Base-by-base conservation (phyloP, 257 asterid species). In the Penstemon barbatus region DNA sequence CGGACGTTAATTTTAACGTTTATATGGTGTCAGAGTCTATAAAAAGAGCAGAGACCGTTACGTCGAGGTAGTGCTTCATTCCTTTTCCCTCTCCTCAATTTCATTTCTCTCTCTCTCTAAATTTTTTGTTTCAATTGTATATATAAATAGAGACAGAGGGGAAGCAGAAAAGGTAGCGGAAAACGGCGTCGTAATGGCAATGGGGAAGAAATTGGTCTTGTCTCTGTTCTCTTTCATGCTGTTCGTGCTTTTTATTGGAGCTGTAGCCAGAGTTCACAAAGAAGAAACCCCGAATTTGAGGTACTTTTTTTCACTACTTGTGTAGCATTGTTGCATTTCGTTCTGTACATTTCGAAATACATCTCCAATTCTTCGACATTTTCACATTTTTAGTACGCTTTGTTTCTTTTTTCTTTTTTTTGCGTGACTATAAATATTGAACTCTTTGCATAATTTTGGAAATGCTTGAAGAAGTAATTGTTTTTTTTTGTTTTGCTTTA, bases 1-100 rank as follows among this genome's bases (percentile, higher is more conserved):
- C 89, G 86, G 82, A 72, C 89, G 92, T 89, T 69, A 82, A 55
- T 6, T 6, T 52, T 71, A 68, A 73, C 92, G 84, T 69, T 68
- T 66, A 41, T 11, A 9, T 56, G 59, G 38, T 44, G 73, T 53
- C 61, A 48, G 56, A 54, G 75, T 75, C 88, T 86, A 80, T 89
- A 89, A 73, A 84, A 84, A 15, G 63, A 61, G 42, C 54, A 45
- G 73, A 74, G 81, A 83, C 87, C 89, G 87, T 84, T 81, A 81
- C 80, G 72, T 81, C 74, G 85, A 75, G 76, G 74, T 59, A 77
- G 78, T 68, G 81, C 82, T 65, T 55, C 71, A 60, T 33, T 53
- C 66, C 71, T 65, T 76, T 62, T 61, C 79, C 71, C 73, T 58
- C 80, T 53, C 61, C 68, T 44, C 52, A 63, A 69, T 57, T 49